A percentile compares a stretch with the other conserved stretches of the same genome.
Conservation (phyloP, 1,284 basidiomycete genomes). For the Ustilago trichophora region DNA sequence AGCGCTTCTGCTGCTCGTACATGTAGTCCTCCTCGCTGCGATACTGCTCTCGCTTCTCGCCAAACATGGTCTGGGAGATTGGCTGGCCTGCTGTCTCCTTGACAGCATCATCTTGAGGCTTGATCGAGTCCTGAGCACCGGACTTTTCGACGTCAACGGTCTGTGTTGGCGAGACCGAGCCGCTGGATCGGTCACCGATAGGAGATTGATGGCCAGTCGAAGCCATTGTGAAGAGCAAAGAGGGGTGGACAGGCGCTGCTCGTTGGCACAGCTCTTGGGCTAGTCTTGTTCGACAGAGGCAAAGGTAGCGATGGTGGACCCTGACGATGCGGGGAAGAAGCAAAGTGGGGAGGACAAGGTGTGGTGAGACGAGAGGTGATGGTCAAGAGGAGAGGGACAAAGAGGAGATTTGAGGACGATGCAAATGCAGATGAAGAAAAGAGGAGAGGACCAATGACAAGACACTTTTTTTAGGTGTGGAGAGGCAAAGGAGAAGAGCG, state of each 20-base stretch:
- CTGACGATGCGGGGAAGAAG: conserved; percentile 4
- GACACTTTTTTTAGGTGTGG: conserved; percentile 4
- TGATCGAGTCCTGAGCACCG: conserved; percentile 14
- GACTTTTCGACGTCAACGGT: conserved; percentile 38
- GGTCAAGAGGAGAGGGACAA: not conserved
- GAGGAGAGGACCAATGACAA: conserved; percentile 11
- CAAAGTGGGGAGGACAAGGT: not conserved
- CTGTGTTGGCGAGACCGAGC: conserved; percentile 27
- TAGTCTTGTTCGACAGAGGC: not conserved
- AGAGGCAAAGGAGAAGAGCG: not conserved
- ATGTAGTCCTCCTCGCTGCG: conserved; percentile 53
- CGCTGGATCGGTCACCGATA: conserved; percentile 20
- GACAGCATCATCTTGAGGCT: conserved; percentile 9
- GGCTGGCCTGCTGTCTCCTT: conserved; percentile 1
- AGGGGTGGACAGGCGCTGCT: no score
- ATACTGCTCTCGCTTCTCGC: conserved; percentile 49
- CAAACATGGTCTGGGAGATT: conserved; percentile 37
- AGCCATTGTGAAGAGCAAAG: conserved; percentile 35
- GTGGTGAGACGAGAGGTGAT: conserved; percentile 2
- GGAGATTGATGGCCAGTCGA: conserved; percentile 30
- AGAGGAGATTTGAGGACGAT: not conserved
- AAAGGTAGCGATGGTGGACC: not conserved
- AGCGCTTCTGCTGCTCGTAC: conserved; percentile 45
- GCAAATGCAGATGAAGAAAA: conserved; percentile 3
- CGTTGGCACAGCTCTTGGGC: no score